Conservation (phyloP, 345 rosid genomes). For the Camelina neglecta region DNA sequence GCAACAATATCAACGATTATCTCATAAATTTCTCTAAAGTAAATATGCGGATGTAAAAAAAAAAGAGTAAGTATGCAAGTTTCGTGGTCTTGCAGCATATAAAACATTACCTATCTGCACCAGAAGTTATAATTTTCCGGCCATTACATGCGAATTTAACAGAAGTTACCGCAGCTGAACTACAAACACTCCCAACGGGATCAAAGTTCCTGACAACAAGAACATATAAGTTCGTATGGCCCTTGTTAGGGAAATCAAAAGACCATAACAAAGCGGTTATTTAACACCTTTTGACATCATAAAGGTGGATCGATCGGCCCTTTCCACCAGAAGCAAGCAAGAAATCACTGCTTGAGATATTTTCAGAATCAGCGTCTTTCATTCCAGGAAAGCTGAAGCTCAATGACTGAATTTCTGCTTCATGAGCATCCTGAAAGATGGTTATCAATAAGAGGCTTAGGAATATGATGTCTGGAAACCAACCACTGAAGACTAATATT, state of each 20-base stretch:
- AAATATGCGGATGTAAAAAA: neutral
- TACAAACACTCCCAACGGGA: conserved; percentile 59
- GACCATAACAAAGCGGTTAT: conserved; percentile 17
- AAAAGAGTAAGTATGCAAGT: neutral
- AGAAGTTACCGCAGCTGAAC: conserved; percentile 79
- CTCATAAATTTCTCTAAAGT: neutral
- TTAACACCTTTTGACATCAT: conserved; percentile 69
- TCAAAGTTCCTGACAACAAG: conserved; percentile 69
- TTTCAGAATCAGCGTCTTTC: conserved; percentile 45
- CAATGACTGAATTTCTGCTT: conserved; percentile 74
- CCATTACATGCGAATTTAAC: conserved; percentile 66
- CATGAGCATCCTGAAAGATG: conserved; percentile 67
- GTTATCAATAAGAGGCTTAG: conserved; percentile 32
- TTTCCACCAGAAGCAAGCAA: conserved; percentile 80
- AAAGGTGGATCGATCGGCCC: conserved; percentile 71
- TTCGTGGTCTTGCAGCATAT: neutral
- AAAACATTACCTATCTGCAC: conserved; percentile 71
- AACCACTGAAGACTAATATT: conserved; percentile 14
- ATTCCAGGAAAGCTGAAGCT: conserved; percentile 66
- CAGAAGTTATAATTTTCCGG: conserved; percentile 68
- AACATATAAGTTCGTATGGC: conserved; percentile 36
- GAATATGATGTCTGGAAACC: conserved; percentile 17
- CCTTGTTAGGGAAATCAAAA: conserved; percentile 29
- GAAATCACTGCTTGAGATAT: conserved; percentile 48
- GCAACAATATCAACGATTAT: conserved; percentile 25